Evolutionary conservation across 2,329 filamentous ascomycete species (phyloP).

Genomic region (Emergomyces africanus): DNA sequence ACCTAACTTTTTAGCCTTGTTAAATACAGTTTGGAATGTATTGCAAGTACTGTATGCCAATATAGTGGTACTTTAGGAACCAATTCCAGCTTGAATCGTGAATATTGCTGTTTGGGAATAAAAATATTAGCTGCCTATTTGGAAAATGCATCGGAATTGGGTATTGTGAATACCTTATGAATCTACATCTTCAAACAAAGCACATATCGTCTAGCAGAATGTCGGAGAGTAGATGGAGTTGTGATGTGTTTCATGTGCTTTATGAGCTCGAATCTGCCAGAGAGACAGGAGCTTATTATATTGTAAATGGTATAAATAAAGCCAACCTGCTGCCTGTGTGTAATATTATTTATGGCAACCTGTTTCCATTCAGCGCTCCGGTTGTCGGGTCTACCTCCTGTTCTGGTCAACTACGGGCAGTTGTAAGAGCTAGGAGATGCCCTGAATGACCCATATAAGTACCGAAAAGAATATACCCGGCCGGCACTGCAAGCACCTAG

Average conservation of each 20-base stretch:
- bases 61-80: neutral
- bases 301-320: neutral
- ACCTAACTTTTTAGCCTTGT: too few species aligned
- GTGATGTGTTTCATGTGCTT: neutral
- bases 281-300: neutral
- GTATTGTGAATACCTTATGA: neutral
- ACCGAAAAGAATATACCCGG: neutral
- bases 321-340: neutral
- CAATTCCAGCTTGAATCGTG: neutral
- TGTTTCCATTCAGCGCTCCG: neutral
- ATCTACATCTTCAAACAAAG: neutral
- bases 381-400: neutral
- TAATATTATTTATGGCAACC: neutral
- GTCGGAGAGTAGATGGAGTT: neutral
- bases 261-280: neutral
- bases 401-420: neutral
- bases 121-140: neutral
- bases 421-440: neutral
- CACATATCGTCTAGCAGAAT: neutral
- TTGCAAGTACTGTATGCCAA: too few species aligned
- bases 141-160: neutral
- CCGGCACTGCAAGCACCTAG: neutral
- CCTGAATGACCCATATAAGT: neutral
- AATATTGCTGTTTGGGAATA: neutral
- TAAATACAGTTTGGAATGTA: neutral